Conservation (phyloP, 768 basidiomycete species). For the Cyclocybe aegerita region DNA sequence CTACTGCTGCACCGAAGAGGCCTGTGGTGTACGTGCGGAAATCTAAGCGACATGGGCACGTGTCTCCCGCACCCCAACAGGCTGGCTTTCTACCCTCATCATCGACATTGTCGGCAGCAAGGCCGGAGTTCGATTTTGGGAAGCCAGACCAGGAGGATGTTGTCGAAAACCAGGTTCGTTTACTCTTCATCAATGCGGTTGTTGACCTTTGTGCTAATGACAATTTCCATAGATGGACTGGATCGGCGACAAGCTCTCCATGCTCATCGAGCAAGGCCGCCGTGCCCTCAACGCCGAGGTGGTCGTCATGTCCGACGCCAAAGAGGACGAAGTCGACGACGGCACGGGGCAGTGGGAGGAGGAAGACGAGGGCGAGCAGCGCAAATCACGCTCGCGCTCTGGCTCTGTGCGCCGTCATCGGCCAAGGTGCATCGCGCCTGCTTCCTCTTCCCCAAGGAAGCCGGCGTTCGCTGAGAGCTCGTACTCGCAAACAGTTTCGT, state of each 20-base stretch:
- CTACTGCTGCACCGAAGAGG: slow-evolving; percentile 5
- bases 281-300: slow-evolving; percentile 76
- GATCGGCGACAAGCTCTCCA: slow-evolving; percentile 69
- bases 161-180: slow-evolving; percentile 47
- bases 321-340: slow-evolving; percentile 78
- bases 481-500: slow-evolving; percentile 5
- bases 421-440: slow-evolving; percentile 22
- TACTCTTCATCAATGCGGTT: background rate
- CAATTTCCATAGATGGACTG: slow-evolving; percentile 67
- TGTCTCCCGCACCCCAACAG: background rate
- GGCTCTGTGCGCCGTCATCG: slow-evolving; percentile 21
- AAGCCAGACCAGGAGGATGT: slow-evolving; percentile 30
- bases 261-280: slow-evolving; percentile 78
- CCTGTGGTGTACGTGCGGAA: slow-evolving; percentile 4
- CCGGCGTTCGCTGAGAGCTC: slow-evolving; percentile 23
- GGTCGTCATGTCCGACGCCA: slow-evolving; percentile 71
- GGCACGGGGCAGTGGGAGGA: slow-evolving; percentile 77
- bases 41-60: background rate
- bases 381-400: slow-evolving; percentile 22
- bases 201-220: background rate
- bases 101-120: background rate
- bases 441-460: slow-evolving; percentile 24
- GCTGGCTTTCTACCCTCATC: background rate
- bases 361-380: slow-evolving; percentile 36
- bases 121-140: slow-evolving; percentile 45